These are phyloP conservation scores for Pecoramyces ruminantium DNA, from an alignment of 192 early-diverging fungal species.

Conservation along the genomic window DNA sequence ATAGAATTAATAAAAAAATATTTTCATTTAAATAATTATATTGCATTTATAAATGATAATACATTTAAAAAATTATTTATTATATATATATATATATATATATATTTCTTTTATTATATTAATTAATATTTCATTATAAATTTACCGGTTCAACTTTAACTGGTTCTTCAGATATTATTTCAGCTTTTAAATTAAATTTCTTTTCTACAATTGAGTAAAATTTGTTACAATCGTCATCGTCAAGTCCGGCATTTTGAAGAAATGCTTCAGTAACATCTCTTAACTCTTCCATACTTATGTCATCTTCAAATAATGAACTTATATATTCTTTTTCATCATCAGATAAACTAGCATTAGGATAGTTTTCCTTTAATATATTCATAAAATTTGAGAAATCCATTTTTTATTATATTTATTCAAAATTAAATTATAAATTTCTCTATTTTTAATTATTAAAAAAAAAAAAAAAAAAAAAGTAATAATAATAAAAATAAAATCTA, in stretches of 20 bases:
- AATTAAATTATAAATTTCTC: no score
- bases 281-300: constrained; percentile 16
- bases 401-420: no score
- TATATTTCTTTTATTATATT: neutral
- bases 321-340: neutral
- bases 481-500: no score
- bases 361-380: neutral
- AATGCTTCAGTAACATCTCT: constrained; percentile 48
- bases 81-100: neutral
- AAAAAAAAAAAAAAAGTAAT: no score
- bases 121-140: constrained; percentile 7
- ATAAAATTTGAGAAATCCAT: neutral
- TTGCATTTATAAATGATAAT: no score
- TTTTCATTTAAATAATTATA: no score
- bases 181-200: neutral
- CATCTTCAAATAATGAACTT: constrained; percentile 4
- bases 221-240: constrained; percentile 18
- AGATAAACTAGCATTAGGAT: neutral
- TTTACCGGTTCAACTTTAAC: neutral
- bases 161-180: constrained; percentile 3
- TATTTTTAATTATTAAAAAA: no score
- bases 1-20: no score
- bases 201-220: constrained; percentile 15
- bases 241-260: constrained; percentile 39
- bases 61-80: no score